Conservation (phyloP, 768 basidiomycete species). For the Dioszegia crocea region DNA sequence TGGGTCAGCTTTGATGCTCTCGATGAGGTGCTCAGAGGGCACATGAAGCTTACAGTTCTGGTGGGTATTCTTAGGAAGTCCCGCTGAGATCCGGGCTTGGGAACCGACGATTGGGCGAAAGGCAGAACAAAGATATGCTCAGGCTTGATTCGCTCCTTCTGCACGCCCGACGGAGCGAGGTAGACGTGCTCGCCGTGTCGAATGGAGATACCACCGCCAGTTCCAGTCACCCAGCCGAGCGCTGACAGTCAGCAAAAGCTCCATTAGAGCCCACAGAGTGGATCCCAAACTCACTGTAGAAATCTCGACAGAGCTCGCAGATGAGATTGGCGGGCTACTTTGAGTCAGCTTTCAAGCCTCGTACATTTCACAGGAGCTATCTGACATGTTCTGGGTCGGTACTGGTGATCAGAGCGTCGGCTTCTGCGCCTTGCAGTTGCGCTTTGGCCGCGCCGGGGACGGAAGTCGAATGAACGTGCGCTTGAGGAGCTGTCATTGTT, state of each 20-base stretch:
- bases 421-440: slow-evolving; percentile 20
- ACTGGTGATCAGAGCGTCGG: slow-evolving; percentile 40
- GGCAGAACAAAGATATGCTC: slow-evolving; percentile 84
- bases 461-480: neutral
- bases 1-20: too few relatives aligned
- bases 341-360: neutral
- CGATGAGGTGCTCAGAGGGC: too few relatives aligned
- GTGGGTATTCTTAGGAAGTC: slow-evolving; percentile 72
- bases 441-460: neutral
- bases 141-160: slow-evolving; percentile 80
- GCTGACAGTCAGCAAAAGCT: slow-evolving; percentile 21
- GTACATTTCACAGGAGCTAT: neutral
- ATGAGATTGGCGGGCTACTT: slow-evolving; percentile 76
- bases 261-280: neutral
- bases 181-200: slow-evolving; percentile 69
- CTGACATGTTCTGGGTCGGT: slow-evolving; percentile 54
- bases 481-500: neutral
- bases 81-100: slow-evolving; percentile 64
- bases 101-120: slow-evolving; percentile 60
- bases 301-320: slow-evolving; percentile 73
- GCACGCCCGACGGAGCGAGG: slow-evolving; percentile 83
- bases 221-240: slow-evolving; percentile 89
- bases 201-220: slow-evolving; percentile 73
- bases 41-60: slow-evolving; percentile 53
- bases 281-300: slow-evolving; percentile 58